Base-by-base conservation (phyloP, 345 rosid genomes). In the Camelina neglecta region DNA sequence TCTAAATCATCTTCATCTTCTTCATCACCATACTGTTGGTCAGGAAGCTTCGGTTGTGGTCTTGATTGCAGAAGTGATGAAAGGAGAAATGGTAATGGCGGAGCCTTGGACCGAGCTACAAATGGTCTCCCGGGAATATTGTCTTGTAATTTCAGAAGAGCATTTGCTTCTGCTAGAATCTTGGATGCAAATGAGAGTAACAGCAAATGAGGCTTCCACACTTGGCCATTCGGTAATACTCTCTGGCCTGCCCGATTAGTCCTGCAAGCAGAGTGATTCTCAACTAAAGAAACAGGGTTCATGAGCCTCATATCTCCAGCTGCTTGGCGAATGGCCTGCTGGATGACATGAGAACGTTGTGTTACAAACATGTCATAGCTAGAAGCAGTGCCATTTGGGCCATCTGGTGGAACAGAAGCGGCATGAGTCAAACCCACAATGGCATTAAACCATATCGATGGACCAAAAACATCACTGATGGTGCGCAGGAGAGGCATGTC, bases 221-320 rank as follows among this genome's bases (percentile, higher is more conserved):
- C 98, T 84, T 96, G 99, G 75, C 98, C 99, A 83, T 96, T 96
- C 4, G 99, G 99, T 83, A 96, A 79, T 54, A 96, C 98, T 80
- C 99, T 84, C 85, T 96, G 99, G 54, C 99, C 99, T 18, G 93
- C 97, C 68, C 99, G 83, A 72, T 96, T 96, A 20, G 93, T 96
- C 81, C 99, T 88, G 76, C 99, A 96, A 10, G 99, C 98, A 15
- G 98, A 93, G 79, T 93, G 99, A 70, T 96, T 96, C 85, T 96
- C 99, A 71, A 93, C 98, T 82, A 96, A 83, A 31, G 94, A 96
- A 77, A 96, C 91, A 39, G 98, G 99, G 81, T 96, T 96, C 99
- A 96, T 93, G 23, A 96, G 90, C 76, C 98, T 84, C 99, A 96
- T 93, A 78, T 96, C 98, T 69, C 99, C 99, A 58, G 99, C 98